Percentiles rank a stretch among this genome's conserved stretches.
phyloP scores from a whole-genome alignment of 352 stramenopile genomes.

The Ochromonadaceae sp. region DNA sequence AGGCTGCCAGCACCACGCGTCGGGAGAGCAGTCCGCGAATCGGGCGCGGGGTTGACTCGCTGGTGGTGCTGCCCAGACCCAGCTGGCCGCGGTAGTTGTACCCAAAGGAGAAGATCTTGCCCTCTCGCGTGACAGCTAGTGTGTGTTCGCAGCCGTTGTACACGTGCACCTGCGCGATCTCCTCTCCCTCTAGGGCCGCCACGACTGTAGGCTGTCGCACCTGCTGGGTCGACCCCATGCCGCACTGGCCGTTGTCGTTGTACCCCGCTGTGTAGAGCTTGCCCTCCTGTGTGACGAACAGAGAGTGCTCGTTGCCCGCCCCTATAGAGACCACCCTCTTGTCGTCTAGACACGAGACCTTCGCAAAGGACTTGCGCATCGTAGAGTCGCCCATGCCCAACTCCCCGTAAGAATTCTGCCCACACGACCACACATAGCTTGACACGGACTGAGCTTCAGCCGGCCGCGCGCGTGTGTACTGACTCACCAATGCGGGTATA shows the following conservation, averaged over 20 bases:
- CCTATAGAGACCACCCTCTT: conserved; percentile 26
- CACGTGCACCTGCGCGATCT: conserved; percentile 56
- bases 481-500: no score
- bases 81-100: conserved; percentile 77
- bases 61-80: conserved; percentile 51
- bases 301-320: conserved; percentile 65
- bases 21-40: conserved; percentile 35
- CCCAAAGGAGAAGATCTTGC: conserved; percentile 55
- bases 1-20: conserved; percentile 56
- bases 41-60: conserved; percentile 55
- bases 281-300: conserved; percentile 52
- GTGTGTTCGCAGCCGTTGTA: conserved; percentile 84
- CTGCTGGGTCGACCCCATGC: conserved; percentile 55
- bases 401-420: conserved; percentile 81
- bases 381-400: conserved; percentile 69
- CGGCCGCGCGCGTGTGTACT: no score
- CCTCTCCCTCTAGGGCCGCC: conserved; percentile 41
- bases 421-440: conserved; percentile 72
- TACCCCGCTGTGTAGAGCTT: conserved; percentile 67
- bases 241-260: conserved; percentile 84
- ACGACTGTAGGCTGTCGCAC: conserved; percentile 54
- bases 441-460: no score
- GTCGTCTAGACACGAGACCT: conserved; percentile 26
- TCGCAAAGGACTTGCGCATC: conserved; percentile 54
- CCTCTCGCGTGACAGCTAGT: conserved; percentile 54